A percentile compares a stretch with the other conserved stretches of the same genome.
phyloP scores from a whole-genome alignment of 164 flowering plant genomes.

The Sextonia rubra region DNA sequence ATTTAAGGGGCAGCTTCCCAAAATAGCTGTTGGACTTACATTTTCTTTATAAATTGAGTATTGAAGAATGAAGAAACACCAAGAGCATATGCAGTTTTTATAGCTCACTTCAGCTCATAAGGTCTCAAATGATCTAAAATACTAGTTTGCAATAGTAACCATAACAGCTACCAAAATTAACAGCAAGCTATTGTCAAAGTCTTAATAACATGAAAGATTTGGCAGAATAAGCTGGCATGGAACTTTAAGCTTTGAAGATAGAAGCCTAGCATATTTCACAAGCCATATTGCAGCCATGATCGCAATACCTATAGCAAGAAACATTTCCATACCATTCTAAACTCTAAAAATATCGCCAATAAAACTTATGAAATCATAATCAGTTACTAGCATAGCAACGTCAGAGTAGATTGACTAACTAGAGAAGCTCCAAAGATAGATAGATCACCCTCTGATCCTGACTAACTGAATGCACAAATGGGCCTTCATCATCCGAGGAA shows the following conservation, averaged over 20 bases:
- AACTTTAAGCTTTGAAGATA: not conserved
- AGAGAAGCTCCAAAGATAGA: conserved; percentile 7
- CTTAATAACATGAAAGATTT: not conserved
- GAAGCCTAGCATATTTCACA: not conserved
- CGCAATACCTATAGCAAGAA: not conserved
- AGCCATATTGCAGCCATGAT: not conserved
- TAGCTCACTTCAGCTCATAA: too few species aligned
- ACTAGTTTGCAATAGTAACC: not conserved
- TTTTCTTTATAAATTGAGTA: too few species aligned
- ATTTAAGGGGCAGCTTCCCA: too few species aligned
- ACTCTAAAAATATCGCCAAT: not conserved
- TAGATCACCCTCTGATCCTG: conserved; percentile 8
- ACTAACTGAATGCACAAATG: not conserved
- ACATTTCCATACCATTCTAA: not conserved
- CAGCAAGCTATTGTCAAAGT: not conserved
- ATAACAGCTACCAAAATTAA: not conserved
- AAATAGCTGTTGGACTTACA: too few species aligned
- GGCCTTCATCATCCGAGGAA: conserved; percentile 9
- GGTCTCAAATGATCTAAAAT: not conserved
- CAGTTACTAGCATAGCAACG: not conserved
- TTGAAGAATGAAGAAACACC: too few species aligned
- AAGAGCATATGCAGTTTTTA: too few species aligned
- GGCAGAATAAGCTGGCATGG: not conserved
- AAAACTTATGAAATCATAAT: not conserved
- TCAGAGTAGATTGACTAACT: not conserved